Evolutionary conservation across 768 basidiomycete species (phyloP).

Genomic region (Chalciporus piperatus): DNA sequence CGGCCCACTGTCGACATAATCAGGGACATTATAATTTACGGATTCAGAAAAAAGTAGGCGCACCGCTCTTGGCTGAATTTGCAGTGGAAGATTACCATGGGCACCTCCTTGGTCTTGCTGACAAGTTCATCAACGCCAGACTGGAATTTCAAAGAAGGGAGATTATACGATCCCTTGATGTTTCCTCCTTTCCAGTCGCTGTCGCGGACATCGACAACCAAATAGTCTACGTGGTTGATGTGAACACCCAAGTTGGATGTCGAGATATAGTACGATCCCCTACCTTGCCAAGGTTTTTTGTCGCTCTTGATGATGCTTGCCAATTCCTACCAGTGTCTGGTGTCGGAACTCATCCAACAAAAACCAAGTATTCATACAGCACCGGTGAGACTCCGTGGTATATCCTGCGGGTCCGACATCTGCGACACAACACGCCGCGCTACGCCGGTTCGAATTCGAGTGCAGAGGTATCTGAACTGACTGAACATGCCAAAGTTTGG

Average conservation of each 20-base stretch:
- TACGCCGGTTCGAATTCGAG: no score
- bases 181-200: slow-evolving; percentile 78
- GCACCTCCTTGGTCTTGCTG: slow-evolving; percentile 56
- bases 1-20: slow-evolving; percentile 53
- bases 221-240: slow-evolving; percentile 45
- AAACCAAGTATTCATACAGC: background rate
- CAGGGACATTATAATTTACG: background rate
- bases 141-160: slow-evolving; percentile 61
- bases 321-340: slow-evolving; percentile 54
- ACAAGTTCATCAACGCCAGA: slow-evolving; percentile 57
- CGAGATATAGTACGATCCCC: background rate
- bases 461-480: background rate
- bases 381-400: background rate
- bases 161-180: slow-evolving; percentile 61
- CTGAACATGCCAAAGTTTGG: background rate
- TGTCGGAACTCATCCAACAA: background rate
- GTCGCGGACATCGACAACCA: slow-evolving; percentile 84
- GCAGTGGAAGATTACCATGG: slow-evolving; percentile 75
- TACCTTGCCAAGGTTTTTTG: slow-evolving; percentile 48
- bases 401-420: background rate
- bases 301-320: slow-evolving; percentile 65
- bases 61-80: slow-evolving; percentile 74
- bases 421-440: no score
- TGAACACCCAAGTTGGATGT: background rate
- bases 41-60: slow-evolving; percentile 16